Conservation (phyloP, 768 basidiomycete species). For the Erythrobasidium yunnanense region DNA sequence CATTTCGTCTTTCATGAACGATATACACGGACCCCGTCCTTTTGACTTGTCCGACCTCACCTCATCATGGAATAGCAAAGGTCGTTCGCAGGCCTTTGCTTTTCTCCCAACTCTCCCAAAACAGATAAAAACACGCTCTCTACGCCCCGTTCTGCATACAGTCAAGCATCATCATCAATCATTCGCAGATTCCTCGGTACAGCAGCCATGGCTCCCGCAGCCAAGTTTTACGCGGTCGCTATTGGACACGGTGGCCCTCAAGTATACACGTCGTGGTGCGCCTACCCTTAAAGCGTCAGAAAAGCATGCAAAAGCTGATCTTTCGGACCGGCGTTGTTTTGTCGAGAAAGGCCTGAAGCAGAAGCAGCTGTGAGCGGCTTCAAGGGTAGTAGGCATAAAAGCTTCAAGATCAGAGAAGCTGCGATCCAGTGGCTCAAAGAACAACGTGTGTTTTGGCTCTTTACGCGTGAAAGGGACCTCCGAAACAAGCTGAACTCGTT, state of each 20-base stretch:
- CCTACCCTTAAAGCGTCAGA: not conserved
- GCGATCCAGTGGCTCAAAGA: not conserved
- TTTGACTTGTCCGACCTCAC: too few species aligned
- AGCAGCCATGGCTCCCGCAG: not conserved
- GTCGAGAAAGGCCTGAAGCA: not conserved
- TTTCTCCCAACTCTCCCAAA: too few species aligned
- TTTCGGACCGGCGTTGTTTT: not conserved
- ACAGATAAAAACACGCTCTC: too few species aligned
- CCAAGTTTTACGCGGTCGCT: conserved; percentile 23
- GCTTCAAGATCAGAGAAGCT: not conserved
- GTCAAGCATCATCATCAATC: too few species aligned
- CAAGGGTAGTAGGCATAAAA: not conserved
- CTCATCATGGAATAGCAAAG: too few species aligned
- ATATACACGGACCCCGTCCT: too few species aligned
- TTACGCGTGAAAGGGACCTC: not conserved
- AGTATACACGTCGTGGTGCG: conserved; percentile 12
- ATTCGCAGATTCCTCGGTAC: not conserved
- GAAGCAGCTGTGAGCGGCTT: not conserved
- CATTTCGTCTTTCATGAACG: too few species aligned
- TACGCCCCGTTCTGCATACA: too few species aligned
- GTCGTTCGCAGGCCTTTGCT: too few species aligned
- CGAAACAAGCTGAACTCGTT: not conserved
- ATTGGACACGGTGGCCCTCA: not conserved
- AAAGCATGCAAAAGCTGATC: not conserved
- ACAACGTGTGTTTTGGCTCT: not conserved